Base-by-base conservation (phyloP, 2,329 filamentous ascomycete genomes). In the Dactylellina haptotyla region DNA sequence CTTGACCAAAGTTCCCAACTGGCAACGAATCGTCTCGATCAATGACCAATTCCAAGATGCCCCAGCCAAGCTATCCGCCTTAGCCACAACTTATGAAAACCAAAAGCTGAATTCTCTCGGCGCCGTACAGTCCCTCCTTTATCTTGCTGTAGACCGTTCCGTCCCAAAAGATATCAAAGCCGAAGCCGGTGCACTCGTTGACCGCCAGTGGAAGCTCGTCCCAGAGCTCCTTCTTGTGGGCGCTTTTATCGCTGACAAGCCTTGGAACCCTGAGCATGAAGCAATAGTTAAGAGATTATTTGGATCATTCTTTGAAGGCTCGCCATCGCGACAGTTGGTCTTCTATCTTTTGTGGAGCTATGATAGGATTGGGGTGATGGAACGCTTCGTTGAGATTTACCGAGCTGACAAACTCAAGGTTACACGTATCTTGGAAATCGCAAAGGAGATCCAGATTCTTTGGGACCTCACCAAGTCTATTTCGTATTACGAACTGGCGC, bases 331-430 rank as follows among this genome's bases (percentile, higher is more conserved):
- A 48, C 77, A 78, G 26, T 54, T 79, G n/a, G 94, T 97, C 12
- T 86, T 99, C 66, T 90, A 97, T 79, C 93, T 92, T 69, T 83
- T 97, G 4, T 98, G 94, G 93, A 89, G 90, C 77, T 93, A 95
- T 79, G 92, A 98, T 79, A 91, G 89, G 76, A 86, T 89, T 18
- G 98, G 93, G 90, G 90, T 98, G 14, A 89, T 89, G 8, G 87
- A 89, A 75, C 88, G 91, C 69, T 87, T 99, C 32, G 88, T 94
- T 43, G 89, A 93, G 45, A 76, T 77, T 57, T 77, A 78, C 32
- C 70, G 69, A 8, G 46, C 48, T 14, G 76, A 78, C 45, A 77
- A 76, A 28, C 64, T 78, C 25, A 75, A 74, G 20, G 75, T 78
- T 25, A 76, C 75, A n/a, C 75, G 77, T 10, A 78, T 78, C 39